A percentile compares a stretch with the other conserved stretches of the same genome.
These are phyloP conservation scores for Lindgomyces ingoldianus DNA, from an alignment of 495 filamentous ascomycete species.

Conservation along the genomic window DNA sequence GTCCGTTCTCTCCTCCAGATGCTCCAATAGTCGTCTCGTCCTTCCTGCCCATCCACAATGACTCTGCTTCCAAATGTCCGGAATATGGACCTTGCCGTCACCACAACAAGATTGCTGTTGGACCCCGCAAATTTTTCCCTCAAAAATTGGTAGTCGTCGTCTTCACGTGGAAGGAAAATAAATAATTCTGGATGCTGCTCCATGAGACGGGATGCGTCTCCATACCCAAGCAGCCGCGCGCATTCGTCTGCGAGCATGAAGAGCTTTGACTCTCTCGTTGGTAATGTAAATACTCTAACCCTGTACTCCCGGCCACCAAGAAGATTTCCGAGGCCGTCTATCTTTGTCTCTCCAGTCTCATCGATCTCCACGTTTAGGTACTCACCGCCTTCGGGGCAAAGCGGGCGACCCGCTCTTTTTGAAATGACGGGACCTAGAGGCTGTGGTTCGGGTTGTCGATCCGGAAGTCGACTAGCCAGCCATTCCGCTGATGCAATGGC, in stretches of 20 bases:
- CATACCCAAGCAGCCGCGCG: constrained; percentile 86
- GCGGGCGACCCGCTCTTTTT: not conserved
- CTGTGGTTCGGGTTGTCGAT: not conserved
- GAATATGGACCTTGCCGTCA: constrained; percentile 96
- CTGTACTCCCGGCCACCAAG: constrained; percentile 81
- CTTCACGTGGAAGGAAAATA: constrained; percentile 98
- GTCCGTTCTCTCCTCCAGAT: constrained; percentile 89
- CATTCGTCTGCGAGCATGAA: constrained; percentile 99
- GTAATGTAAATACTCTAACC: constrained; percentile 86
- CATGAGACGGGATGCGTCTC: constrained; percentile 95
- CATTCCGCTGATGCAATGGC: too few species aligned
- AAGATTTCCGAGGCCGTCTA: constrained; percentile 73
- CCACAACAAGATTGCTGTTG: constrained; percentile 85
- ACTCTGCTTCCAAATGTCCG: constrained; percentile 93
- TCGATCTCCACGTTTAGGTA: constrained; percentile 91
- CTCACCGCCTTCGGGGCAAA: constrained; percentile 66
- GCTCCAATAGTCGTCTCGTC: constrained; percentile 97
- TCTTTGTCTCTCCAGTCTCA: constrained; percentile 88
- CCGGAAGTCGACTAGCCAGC: too few species aligned
- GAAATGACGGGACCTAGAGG: not conserved
- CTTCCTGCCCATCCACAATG: constrained; percentile 79
- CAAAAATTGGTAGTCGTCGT: constrained; percentile 85
- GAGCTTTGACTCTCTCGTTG: constrained; percentile 80
- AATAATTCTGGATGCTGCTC: constrained; percentile 94
- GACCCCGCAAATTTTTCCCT: constrained; percentile 61